phyloP scores from a whole-genome alignment of 2,329 filamentous ascomycete species.

The Chaetomium strumarium region DNA sequence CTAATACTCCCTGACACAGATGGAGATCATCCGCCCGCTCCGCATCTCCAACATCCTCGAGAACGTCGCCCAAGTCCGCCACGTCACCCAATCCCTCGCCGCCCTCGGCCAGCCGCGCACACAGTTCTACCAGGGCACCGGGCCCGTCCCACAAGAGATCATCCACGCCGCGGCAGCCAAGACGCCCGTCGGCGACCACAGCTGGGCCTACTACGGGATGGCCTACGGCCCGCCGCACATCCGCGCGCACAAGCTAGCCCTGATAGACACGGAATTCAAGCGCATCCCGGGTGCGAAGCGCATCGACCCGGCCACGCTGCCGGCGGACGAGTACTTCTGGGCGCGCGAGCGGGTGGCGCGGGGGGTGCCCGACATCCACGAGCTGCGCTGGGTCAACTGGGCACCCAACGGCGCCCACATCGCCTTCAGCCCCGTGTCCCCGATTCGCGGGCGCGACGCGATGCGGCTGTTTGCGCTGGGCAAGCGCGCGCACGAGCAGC shows the following conservation, averaged over 20 bases:
- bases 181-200: constrained; percentile 31
- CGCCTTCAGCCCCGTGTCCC: constrained; percentile 47
- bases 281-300: constrained; percentile 36
- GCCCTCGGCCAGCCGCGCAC: constrained; percentile 32
- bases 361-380: constrained; percentile 32
- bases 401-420: constrained; percentile 46
- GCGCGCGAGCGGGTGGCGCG: constrained; percentile 32
- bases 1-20: too few species aligned
- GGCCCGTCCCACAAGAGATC: constrained; percentile 29
- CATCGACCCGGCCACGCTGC: constrained; percentile 38
- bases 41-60: constrained; percentile 35
- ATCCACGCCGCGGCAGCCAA: constrained; percentile 29
- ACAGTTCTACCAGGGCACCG: constrained; percentile 28
- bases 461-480: constrained; percentile 33
- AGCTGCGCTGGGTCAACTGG: constrained; percentile 43
- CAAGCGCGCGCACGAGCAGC: constrained; percentile 29
- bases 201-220: constrained; percentile 47
- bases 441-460: constrained; percentile 38
- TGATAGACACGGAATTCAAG: constrained; percentile 39
- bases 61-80: constrained; percentile 33
- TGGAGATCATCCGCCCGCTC: constrained; percentile 43
- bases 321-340: constrained; percentile 36
- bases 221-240: constrained; percentile 32
- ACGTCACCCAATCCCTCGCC: constrained; percentile 34
- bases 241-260: constrained; percentile 30